Percentiles rank a stretch among this genome's conserved stretches.
Conservation (phyloP, 169 alveolate species). For the Plasmodium vinckei region DNA sequence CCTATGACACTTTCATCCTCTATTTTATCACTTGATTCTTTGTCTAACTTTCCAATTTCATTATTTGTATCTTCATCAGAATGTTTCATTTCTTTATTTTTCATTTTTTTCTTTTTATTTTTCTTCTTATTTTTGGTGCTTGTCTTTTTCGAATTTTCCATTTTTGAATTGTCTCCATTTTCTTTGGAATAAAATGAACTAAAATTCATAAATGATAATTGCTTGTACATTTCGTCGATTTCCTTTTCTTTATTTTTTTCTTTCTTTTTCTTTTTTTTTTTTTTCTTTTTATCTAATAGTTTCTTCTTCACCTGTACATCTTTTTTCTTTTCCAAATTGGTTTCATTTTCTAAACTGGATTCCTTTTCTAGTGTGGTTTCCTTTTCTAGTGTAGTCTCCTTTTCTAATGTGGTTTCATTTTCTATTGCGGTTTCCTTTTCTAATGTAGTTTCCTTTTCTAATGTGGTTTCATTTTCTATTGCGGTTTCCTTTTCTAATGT, state of each 20-base stretch:
- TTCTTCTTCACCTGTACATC: slow-evolving; percentile 8
- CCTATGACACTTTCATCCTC: background rate
- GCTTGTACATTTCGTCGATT: slow-evolving; percentile 49
- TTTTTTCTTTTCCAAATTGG: background rate
- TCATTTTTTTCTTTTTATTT: background rate
- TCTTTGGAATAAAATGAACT: background rate
- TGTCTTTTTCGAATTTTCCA: background rate
- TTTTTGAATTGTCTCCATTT: slow-evolving; percentile 6
- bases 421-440: background rate
- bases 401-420: background rate
- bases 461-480: background rate
- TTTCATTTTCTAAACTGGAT: background rate
- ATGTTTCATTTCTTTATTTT: background rate
- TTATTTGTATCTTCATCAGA: background rate
- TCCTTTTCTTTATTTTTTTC: slow-evolving; percentile 27
- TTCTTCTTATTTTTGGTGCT: background rate
- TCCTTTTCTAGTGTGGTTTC: no score
- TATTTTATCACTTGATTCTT: background rate
- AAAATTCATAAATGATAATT: slow-evolving; percentile 31
- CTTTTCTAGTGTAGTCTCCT: background rate
- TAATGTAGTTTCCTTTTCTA: background rate
- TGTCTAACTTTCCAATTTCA: background rate
- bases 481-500: no score
- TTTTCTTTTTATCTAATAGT: background rate
- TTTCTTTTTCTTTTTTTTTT: background rate